phyloP scores from a whole-genome alignment of 352 stramenopile genomes.

The Phytophthora chlamydospora region DNA sequence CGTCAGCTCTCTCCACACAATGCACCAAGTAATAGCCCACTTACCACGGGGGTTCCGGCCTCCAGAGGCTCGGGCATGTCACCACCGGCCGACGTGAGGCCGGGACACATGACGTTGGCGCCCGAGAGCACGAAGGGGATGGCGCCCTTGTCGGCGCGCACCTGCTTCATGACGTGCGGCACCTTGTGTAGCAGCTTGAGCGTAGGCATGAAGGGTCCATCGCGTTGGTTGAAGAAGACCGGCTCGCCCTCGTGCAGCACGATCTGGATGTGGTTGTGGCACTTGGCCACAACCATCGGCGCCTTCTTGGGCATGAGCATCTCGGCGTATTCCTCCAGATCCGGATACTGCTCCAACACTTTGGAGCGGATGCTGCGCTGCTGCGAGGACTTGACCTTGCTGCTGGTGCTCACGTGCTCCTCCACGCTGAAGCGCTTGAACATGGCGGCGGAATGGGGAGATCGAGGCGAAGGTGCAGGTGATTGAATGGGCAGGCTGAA shows the following conservation, averaged over 20 bases:
- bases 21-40: conserved; percentile 17
- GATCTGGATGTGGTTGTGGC: conserved; percentile 90
- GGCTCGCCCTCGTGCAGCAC: conserved; percentile 91
- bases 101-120: conserved; percentile 99
- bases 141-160: conserved; percentile 96
- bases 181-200: conserved; percentile 96
- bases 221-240: conserved; percentile 96
- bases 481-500: too few relatives aligned
- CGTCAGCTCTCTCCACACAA: conserved; percentile 7
- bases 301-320: conserved; percentile 95
- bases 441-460: conserved; percentile 56
- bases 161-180: conserved; percentile 93
- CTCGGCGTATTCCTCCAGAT: conserved; percentile 90
- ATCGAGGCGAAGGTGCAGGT: too few relatives aligned
- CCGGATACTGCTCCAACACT: conserved; percentile 94
- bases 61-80: conserved; percentile 91
- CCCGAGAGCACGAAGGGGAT: conserved; percentile 98
- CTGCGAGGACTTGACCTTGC: conserved; percentile 97
- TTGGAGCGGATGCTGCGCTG: conserved; percentile 95
- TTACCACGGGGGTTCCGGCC: conserved; percentile 84
- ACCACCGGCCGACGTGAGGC: conserved; percentile 95
- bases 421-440: conserved; percentile 96
- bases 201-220: conserved; percentile 97
- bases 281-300: conserved; percentile 92
- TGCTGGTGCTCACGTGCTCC: conserved; percentile 95